Percentiles rank a stretch among this genome's conserved stretches.
These are phyloP conservation scores for Botrytis galanthina DNA, from an alignment of 2,329 filamentous ascomycete genomes.

Conservation along the genomic window DNA sequence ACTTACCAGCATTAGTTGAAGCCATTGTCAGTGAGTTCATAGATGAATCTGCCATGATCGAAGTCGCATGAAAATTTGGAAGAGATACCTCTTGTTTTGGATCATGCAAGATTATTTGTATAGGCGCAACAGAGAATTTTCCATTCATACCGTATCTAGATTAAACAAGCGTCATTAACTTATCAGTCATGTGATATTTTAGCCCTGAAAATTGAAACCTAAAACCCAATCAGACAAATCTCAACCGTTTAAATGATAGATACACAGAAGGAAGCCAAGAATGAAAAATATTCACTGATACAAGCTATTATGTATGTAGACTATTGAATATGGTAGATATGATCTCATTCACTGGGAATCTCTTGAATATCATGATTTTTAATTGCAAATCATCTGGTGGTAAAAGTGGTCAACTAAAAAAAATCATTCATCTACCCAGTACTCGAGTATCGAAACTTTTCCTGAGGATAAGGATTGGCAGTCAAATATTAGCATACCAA, in stretches of 20 bases:
- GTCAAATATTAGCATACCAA: not conserved
- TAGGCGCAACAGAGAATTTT: slow-evolving; percentile 11
- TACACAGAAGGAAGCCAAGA: slow-evolving; percentile 5
- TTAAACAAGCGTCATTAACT: slow-evolving; percentile 13
- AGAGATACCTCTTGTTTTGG: not conserved
- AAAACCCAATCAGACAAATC: slow-evolving; percentile 17
- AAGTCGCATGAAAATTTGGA: slow-evolving; percentile 6
- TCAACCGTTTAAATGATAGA: slow-evolving; percentile 12
- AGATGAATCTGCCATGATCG: slow-evolving; percentile 9
- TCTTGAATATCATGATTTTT: not conserved
- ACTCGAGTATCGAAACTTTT: not conserved
- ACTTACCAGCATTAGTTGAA: slow-evolving; percentile 11
- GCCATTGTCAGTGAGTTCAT: not conserved
- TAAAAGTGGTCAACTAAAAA: not conserved
- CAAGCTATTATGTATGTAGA: not conserved
- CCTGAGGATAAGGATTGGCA: not conserved
- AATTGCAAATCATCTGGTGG: not conserved
- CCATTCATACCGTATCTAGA: not conserved
- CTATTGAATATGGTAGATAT: not conserved
- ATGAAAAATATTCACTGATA: not conserved
- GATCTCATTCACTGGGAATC: not conserved
- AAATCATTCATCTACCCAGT: not conserved
- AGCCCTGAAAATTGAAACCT: slow-evolving; percentile 16
- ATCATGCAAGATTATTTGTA: not conserved
- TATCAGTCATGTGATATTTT: slow-evolving; percentile 17